Percentiles rank a stretch among this genome's conserved stretches.
phyloP scores from a whole-genome alignment of 1,139 yeast species.

The Geotrichum restrictum region DNA sequence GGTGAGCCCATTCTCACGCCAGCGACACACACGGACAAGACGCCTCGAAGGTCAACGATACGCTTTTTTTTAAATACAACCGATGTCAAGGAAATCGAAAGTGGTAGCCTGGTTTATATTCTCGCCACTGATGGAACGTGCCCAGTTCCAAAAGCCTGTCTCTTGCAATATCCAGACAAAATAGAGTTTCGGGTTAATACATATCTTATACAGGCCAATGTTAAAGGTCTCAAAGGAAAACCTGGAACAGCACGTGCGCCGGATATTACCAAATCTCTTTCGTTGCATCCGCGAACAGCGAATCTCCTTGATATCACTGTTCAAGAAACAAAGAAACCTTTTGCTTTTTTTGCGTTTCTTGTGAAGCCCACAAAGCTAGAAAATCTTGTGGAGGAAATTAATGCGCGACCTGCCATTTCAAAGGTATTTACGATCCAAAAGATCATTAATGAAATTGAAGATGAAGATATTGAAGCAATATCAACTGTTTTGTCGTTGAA shows the following conservation, averaged over 20 bases:
- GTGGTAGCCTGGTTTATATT: not conserved
- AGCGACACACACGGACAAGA: not conserved
- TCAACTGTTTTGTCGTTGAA: constrained; percentile 38
- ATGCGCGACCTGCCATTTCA: constrained; percentile 32
- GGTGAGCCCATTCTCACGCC: constrained; percentile 11
- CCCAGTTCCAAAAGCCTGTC: not conserved
- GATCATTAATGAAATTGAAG: constrained; percentile 32
- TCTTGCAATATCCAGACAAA: constrained; percentile 9
- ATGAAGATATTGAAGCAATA: constrained; percentile 41
- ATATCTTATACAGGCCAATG: not conserved
- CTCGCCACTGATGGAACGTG: constrained; percentile 6
- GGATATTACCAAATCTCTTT: constrained; percentile 35
- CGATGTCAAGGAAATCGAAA: not conserved
- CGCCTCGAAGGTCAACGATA: not conserved
- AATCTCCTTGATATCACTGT: constrained; percentile 32
- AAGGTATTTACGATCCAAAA: constrained; percentile 30
- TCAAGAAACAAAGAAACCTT: constrained; percentile 23
- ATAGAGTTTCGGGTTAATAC: constrained; percentile 8
- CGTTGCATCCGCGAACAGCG: constrained; percentile 14
- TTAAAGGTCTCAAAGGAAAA: constrained; percentile 37
- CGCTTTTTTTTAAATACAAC: constrained; percentile 7
- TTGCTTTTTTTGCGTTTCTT: constrained; percentile 32
- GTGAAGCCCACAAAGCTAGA: constrained; percentile 29
- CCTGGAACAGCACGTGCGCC: constrained; percentile 42
- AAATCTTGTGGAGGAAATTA: constrained; percentile 32